phyloP scores from a whole-genome alignment of 805 yeast genomes.

The Kuraishia cidri region DNA sequence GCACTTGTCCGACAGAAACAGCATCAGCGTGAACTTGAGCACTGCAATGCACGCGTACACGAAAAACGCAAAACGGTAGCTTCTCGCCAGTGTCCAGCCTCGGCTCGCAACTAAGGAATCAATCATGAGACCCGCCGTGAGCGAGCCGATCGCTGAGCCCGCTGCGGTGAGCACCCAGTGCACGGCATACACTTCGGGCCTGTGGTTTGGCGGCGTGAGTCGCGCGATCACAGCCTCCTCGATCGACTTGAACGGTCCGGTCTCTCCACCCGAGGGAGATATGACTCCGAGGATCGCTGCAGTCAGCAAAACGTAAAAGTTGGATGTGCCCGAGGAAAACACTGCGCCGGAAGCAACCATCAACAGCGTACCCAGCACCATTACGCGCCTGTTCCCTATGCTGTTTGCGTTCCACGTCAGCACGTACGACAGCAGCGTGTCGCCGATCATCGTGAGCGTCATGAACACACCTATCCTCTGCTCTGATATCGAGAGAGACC shows the following conservation, averaged over 20 bases:
- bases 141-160: slow-evolving; percentile 71
- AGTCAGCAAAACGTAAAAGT: slow-evolving; percentile 42
- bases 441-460: slow-evolving; percentile 77
- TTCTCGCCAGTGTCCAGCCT: slow-evolving; percentile 25
- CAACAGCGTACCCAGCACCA: slow-evolving; percentile 53
- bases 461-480: slow-evolving; percentile 65
- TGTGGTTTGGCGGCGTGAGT: slow-evolving; percentile 50
- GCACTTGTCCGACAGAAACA: slow-evolving; percentile 40
- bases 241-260: slow-evolving; percentile 82
- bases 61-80: slow-evolving; percentile 51
- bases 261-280: slow-evolving; percentile 84
- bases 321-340: slow-evolving; percentile 44
- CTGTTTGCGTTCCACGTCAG: slow-evolving; percentile 73
- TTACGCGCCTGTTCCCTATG: slow-evolving; percentile 59
- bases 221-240: slow-evolving; percentile 83
- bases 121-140: slow-evolving; percentile 51
- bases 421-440: slow-evolving; percentile 58
- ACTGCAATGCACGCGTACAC: slow-evolving; percentile 47
- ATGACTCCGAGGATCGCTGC: slow-evolving; percentile 84
- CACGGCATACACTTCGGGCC: slow-evolving; percentile 70
- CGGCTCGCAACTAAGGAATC: slow-evolving; percentile 26
- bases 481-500: slow-evolving; percentile 44
- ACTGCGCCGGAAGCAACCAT: slow-evolving; percentile 63
- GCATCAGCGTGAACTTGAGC: slow-evolving; percentile 39
- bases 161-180: slow-evolving; percentile 61